These are phyloP conservation scores for Fereydounia khargensis DNA, from an alignment of 1,284 basidiomycete genomes.

Conservation along the genomic window DNA sequence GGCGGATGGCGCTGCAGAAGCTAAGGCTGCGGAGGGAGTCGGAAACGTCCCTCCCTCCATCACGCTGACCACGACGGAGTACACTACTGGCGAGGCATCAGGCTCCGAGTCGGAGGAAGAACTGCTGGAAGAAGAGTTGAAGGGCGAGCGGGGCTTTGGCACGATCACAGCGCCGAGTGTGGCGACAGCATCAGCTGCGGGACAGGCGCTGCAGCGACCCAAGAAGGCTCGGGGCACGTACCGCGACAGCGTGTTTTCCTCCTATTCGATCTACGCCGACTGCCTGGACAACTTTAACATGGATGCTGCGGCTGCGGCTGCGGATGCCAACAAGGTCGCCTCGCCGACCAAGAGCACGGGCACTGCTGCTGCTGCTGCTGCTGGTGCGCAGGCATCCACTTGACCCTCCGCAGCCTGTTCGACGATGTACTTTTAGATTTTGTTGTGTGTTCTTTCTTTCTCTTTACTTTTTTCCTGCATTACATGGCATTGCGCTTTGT, in stretches of 20 bases:
- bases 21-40: too few species aligned
- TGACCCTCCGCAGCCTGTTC: too few species aligned
- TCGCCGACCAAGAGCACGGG: too few species aligned
- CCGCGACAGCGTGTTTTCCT: conserved; percentile 31
- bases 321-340: background rate
- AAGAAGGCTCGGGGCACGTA: conserved; percentile 20
- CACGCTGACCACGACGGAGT: too few species aligned
- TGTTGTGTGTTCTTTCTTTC: too few species aligned
- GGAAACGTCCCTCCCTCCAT: too few species aligned
- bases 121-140: background rate
- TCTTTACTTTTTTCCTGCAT: too few species aligned
- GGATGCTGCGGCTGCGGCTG: background rate
- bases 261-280: conserved; percentile 39
- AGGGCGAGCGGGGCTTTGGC: background rate
- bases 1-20: too few species aligned
- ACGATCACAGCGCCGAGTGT: background rate
- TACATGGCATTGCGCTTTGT: too few species aligned
- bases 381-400: too few species aligned
- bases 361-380: background rate
- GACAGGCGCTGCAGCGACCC: conserved; percentile 5
- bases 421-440: too few species aligned
- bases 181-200: background rate
- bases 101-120: background rate
- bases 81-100: background rate
- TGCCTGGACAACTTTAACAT: conserved; percentile 34